phyloP scores from a whole-genome alignment of 768 basidiomycete genomes.

The Phlebiopsis gigantea region DNA sequence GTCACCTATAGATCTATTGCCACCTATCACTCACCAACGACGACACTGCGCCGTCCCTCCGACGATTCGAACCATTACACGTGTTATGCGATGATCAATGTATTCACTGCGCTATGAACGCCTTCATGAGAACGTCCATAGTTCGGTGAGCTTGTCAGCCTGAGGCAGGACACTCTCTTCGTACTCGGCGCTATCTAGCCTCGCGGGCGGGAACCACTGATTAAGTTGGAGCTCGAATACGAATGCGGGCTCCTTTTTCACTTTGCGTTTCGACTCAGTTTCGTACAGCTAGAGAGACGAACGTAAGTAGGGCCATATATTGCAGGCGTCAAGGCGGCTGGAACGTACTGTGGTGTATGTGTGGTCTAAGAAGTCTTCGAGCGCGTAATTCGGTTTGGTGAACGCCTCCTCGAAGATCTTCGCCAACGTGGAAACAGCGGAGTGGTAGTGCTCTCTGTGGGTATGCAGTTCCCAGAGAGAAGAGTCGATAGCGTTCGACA shows the following conservation, averaged over 20 bases:
- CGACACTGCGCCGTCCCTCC: too few species aligned
- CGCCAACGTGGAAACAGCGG: constrained; percentile 80
- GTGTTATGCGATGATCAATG: too few species aligned
- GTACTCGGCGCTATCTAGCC: neutral
- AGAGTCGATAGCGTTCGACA: constrained; percentile 76
- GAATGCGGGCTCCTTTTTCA: constrained; percentile 71
- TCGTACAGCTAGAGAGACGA: constrained; percentile 65
- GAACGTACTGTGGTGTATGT: constrained; percentile 75
- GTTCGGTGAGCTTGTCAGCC: neutral
- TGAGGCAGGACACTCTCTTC: neutral
- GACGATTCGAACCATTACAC: too few species aligned
- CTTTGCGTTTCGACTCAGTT: constrained; percentile 71
- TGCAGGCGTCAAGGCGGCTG: too few species aligned
- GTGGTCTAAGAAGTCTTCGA: constrained; percentile 98
- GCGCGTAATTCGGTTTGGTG: constrained; percentile 84
- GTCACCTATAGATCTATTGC: too few species aligned
- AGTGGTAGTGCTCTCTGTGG: constrained; percentile 77
- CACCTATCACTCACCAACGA: too few species aligned
- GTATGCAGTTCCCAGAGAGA: constrained; percentile 91
- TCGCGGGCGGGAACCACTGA: neutral
- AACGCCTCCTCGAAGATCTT: constrained; percentile 88
- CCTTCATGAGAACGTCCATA: constrained; percentile 3
- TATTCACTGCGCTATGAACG: neutral
- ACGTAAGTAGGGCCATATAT: neutral
- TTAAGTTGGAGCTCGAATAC: constrained; percentile 14